Percentiles rank a stretch among this genome's conserved stretches.
phyloP scores from a whole-genome alignment of 495 filamentous ascomycete genomes.

The Antarctomyces pellizariae region DNA sequence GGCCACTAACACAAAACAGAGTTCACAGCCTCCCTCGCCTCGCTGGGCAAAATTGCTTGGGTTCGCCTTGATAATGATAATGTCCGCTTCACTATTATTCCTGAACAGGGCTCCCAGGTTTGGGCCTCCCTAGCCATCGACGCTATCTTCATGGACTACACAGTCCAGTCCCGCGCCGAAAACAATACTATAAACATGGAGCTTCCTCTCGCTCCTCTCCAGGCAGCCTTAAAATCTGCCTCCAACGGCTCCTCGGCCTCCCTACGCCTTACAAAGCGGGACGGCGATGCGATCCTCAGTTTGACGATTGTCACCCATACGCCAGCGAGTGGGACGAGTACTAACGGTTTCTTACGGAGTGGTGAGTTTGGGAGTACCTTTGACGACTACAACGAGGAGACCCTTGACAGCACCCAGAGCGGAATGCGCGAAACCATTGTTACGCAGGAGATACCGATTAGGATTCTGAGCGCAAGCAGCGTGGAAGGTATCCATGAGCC shows the following conservation, averaged over 20 bases:
- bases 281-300: slow-evolving; percentile 57
- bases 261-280: slow-evolving; percentile 81
- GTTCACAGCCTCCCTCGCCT: slow-evolving; percentile 61
- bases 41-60: slow-evolving; percentile 84
- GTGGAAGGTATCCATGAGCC: slow-evolving; percentile 82
- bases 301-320: slow-evolving; percentile 59
- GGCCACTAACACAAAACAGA: slow-evolving; percentile 24
- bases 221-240: slow-evolving; percentile 71
- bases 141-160: slow-evolving; percentile 74
- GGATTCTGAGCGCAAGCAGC: slow-evolving; percentile 53
- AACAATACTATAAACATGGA: slow-evolving; percentile 87
- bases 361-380: slow-evolving; percentile 17
- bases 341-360: slow-evolving; percentile 10
- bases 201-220: slow-evolving; percentile 57
- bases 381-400: slow-evolving; percentile 19
- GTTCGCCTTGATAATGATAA: slow-evolving; percentile 66
- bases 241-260: slow-evolving; percentile 49
- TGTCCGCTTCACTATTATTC: slow-evolving; percentile 84
- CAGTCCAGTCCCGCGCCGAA: slow-evolving; percentile 54
- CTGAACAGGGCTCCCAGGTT: slow-evolving; percentile 81
- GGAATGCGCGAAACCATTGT: slow-evolving; percentile 62
- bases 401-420: slow-evolving; percentile 22
- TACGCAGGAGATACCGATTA: slow-evolving; percentile 90
- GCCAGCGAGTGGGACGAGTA: slow-evolving; percentile 10
- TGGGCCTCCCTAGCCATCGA: slow-evolving; percentile 62